Evolutionary conservation across 805 yeast genomes (phyloP).

Genomic region (Saturnispora saitoi): DNA sequence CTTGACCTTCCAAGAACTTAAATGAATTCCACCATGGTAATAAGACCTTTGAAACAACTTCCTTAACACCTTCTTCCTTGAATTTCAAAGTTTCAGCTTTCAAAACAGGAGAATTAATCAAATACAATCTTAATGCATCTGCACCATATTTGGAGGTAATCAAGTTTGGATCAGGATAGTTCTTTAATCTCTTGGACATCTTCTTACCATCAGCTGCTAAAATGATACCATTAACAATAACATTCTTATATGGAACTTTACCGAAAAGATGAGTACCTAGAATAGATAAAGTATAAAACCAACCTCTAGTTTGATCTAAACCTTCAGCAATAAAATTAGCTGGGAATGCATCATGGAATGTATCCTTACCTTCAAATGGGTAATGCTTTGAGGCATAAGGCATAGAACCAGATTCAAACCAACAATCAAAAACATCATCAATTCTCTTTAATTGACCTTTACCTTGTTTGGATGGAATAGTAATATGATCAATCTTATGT

Average conservation of each 20-base stretch:
- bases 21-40: conserved; percentile 98
- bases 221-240: conserved; percentile 92
- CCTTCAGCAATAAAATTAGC: conserved; percentile 98
- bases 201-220: conserved; percentile 97
- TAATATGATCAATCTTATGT: conserved; percentile 81
- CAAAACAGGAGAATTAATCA: conserved; percentile 95
- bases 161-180: conserved; percentile 89
- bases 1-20: conserved; percentile 94
- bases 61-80: conserved; percentile 98
- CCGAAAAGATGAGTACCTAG: conserved; percentile 92
- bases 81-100: conserved; percentile 95
- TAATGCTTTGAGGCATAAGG: conserved; percentile 96
- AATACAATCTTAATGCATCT: conserved; percentile 90
- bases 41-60: conserved; percentile 89
- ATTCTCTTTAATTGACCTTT: conserved; percentile 82
- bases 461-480: conserved; percentile 87
- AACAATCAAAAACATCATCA: conserved; percentile 98
- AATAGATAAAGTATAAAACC: conserved; percentile 96
- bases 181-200: conserved; percentile 97
- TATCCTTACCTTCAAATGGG: conserved; percentile 76
- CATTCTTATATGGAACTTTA: conserved; percentile 89
- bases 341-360: conserved; percentile 72
- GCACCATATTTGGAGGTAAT: conserved; percentile 90
- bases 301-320: conserved; percentile 98
- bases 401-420: conserved; percentile 99